These are phyloP conservation scores for Fusarium solani-melongenae DNA, from an alignment of 2,329 filamentous ascomycete species.

Conservation along the genomic window DNA sequence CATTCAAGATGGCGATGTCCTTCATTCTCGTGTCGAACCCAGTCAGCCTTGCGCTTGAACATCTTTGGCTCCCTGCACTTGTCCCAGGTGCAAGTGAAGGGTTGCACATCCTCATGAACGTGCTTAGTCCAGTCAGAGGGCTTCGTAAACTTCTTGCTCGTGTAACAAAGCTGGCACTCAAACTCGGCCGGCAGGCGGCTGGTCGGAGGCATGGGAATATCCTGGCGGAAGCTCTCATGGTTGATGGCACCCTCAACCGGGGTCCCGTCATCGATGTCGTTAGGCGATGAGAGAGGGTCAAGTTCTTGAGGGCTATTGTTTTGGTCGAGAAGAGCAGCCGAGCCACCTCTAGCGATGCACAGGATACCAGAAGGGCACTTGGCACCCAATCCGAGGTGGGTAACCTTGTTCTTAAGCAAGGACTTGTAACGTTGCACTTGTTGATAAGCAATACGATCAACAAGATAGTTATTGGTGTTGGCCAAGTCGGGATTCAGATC, in stretches of 20 bases:
- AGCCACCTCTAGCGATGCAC: slow-evolving; percentile 76
- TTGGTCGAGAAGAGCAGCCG: slow-evolving; percentile 69
- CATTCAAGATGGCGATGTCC: slow-evolving; percentile 89
- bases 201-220: slow-evolving; percentile 85
- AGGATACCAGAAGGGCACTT: slow-evolving; percentile 70
- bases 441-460: slow-evolving; percentile 85
- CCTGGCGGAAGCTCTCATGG: slow-evolving; percentile 79
- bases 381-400: slow-evolving; percentile 72
- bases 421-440: slow-evolving; percentile 83
- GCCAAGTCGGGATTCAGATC: slow-evolving; percentile 78
- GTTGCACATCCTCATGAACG: slow-evolving; percentile 92
- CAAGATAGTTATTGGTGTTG: slow-evolving; percentile 68
- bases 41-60: slow-evolving; percentile 95
- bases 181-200: slow-evolving; percentile 84
- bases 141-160: slow-evolving; percentile 86
- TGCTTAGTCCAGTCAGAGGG: slow-evolving; percentile 98
- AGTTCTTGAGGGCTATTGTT: slow-evolving; percentile 68
- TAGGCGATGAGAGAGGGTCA: slow-evolving; percentile 65
- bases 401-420: slow-evolving; percentile 75
- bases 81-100: slow-evolving; percentile 92
- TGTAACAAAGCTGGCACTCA: slow-evolving; percentile 89
- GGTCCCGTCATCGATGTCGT: slow-evolving; percentile 72
- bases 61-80: slow-evolving; percentile 86
- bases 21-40: slow-evolving; percentile 95
- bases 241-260: slow-evolving; percentile 75